A percentile compares a stretch with the other conserved stretches of the same genome.
Evolutionary conservation across 805 yeast species (phyloP).

Genomic region (Starmerella vitae): DNA sequence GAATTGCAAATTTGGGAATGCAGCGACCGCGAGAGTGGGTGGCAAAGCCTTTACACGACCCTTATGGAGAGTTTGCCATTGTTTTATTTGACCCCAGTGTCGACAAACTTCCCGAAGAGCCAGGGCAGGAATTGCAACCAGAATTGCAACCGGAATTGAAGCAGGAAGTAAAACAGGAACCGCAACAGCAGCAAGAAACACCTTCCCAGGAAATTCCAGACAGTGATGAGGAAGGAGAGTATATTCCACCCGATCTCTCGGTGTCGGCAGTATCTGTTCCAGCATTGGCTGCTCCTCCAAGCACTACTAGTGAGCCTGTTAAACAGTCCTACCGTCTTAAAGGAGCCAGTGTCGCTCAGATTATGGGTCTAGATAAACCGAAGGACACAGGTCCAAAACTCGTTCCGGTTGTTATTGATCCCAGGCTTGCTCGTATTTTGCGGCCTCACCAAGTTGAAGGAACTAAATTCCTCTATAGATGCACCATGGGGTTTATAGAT

Average conservation of each 20-base stretch:
- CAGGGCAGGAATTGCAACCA: no score
- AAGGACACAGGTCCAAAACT: constrained; percentile 41
- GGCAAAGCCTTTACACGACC: constrained; percentile 94
- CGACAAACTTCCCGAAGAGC: constrained; percentile 34
- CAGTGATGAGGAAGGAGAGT: constrained; percentile 24
- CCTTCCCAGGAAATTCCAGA: constrained; percentile 15
- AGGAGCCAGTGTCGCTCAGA: constrained; percentile 50
- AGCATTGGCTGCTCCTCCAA: neutral
- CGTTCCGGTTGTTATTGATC: constrained; percentile 94
- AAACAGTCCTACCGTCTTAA: neutral
- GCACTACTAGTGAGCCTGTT: neutral
- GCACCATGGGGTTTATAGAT: constrained; percentile 66
- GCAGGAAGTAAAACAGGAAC: neutral
- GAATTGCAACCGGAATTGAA: neutral
- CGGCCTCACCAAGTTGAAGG: constrained; percentile 97
- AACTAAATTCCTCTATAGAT: constrained; percentile 75
- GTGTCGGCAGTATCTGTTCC: neutral
- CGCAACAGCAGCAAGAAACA: neutral
- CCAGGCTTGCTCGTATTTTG: constrained; percentile 63
- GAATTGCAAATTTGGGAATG: constrained; percentile 76
- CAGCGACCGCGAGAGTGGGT: constrained; percentile 49
- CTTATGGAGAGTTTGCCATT: constrained; percentile 82
- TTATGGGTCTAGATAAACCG: constrained; percentile 50
- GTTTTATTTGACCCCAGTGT: constrained; percentile 92
- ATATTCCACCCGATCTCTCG: neutral